Conservation (phyloP, 2,329 filamentous ascomycete species). For the Xylariomycetidae sp. region DNA sequence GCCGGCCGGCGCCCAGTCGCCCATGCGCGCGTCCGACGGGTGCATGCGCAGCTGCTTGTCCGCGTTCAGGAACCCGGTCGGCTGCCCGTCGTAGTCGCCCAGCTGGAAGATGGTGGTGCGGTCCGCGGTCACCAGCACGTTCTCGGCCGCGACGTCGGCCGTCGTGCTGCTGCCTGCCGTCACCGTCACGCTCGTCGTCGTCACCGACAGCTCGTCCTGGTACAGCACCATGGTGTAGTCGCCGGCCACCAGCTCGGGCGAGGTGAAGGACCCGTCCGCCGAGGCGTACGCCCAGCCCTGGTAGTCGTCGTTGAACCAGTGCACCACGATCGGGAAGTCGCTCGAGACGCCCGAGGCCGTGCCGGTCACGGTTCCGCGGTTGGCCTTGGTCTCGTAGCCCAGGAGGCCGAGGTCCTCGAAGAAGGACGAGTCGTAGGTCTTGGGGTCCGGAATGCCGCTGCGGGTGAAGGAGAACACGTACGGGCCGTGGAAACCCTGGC, state of each 20-base stretch:
- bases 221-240: conserved; percentile 56
- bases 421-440: conserved; percentile 46
- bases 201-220: conserved; percentile 48
- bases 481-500: conserved; percentile 53
- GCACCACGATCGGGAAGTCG: conserved; percentile 45
- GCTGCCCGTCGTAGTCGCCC: conserved; percentile 51
- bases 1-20: conserved; percentile 31
- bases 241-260: conserved; percentile 53
- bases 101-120: conserved; percentile 46
- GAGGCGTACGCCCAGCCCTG: conserved; percentile 53
- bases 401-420: conserved; percentile 45
- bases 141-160: conserved; percentile 37
- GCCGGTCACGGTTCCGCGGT: conserved; percentile 47
- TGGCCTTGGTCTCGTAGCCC: conserved; percentile 44
- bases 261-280: conserved; percentile 42
- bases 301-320: conserved; percentile 49
- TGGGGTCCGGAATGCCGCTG: conserved; percentile 37
- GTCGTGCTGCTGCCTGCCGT: conserved; percentile 39
- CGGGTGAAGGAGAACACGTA: conserved; percentile 52
- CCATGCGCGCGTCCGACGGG: conserved; percentile 13
- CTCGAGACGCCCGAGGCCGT: conserved; percentile 45
- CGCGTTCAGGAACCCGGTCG: conserved; percentile 51
- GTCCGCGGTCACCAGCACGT: conserved; percentile 28
- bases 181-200: conserved; percentile 37
- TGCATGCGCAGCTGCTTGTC: conserved; percentile 51